A percentile compares a stretch with the other conserved stretches of the same genome.
Conservation (phyloP, 1,284 basidiomycete genomes). For the Xerocomus amazonicus region DNA sequence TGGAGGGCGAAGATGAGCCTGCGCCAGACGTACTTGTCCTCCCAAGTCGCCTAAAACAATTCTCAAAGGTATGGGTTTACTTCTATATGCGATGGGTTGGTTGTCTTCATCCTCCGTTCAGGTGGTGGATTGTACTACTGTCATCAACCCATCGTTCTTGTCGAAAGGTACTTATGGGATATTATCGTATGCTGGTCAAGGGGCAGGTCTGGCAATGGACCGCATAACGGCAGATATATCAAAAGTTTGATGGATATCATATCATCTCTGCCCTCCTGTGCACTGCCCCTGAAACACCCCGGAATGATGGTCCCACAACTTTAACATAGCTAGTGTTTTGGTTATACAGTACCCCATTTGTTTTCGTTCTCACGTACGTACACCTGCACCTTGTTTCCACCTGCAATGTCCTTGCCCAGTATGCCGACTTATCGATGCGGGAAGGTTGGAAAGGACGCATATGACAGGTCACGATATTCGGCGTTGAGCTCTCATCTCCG, state of each 20-base stretch:
- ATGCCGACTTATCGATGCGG: too few relatives aligned
- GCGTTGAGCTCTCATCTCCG: too few relatives aligned
- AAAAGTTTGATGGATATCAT: constrained; percentile 21
- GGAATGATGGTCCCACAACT: neutral
- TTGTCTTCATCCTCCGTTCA: constrained; percentile 24
- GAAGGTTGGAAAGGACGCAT: too few relatives aligned
- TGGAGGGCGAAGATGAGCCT: constrained; percentile 40
- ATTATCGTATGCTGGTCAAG: constrained; percentile 37
- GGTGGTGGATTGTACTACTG: constrained; percentile 62
- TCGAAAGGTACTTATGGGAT: constrained; percentile 55
- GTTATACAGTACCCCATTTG: too few relatives aligned
- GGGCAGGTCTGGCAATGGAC: constrained; percentile 32
- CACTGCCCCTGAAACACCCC: neutral
- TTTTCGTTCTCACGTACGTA: too few relatives aligned
- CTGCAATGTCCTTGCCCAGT: too few relatives aligned
- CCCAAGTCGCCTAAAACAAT: constrained; percentile 83
- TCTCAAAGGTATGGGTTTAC: constrained; percentile 62
- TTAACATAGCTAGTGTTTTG: too few relatives aligned
- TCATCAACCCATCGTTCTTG: constrained; percentile 72
- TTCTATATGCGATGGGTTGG: neutral
- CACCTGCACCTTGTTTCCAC: too few relatives aligned
- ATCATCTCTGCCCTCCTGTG: neutral
- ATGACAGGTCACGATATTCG: too few relatives aligned
- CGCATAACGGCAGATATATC: constrained; percentile 36
- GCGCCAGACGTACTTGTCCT: constrained; percentile 83